Percentiles rank a stretch among this genome's conserved stretches.
Conservation (phyloP, 352 stramenopile species). For the Phytophthora ramorum region DNA sequence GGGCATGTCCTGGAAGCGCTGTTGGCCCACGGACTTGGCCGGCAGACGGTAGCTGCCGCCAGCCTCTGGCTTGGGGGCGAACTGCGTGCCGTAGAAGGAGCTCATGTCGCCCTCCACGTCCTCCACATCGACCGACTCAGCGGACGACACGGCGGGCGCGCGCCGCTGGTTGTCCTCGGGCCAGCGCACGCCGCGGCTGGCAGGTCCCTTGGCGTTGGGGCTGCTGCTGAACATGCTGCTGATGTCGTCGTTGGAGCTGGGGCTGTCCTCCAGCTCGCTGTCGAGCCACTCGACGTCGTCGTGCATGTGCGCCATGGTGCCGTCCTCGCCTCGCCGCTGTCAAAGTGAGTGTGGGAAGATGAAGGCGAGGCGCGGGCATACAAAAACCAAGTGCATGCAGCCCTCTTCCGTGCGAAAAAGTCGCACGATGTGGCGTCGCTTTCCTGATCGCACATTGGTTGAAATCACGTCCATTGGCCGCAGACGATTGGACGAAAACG, state of each 20-base stretch:
- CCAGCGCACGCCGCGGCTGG: conserved; percentile 17
- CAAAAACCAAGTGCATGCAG: conserved; percentile 22
- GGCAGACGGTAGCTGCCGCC: conserved; percentile 29
- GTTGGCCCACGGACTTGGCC: conserved; percentile 27
- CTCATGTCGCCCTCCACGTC: conserved; percentile 44
- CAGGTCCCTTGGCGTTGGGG: conserved; percentile 52
- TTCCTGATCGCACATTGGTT: conserved; percentile 14
- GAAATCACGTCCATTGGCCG: neutral
- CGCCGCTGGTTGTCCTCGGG: conserved; percentile 31
- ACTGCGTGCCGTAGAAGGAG: conserved; percentile 49
- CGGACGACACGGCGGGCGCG: conserved; percentile 45
- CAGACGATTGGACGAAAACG: conserved; percentile 35
- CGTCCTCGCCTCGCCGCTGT: neutral
- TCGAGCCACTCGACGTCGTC: conserved; percentile 67
- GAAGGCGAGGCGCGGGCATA: conserved; percentile 15
- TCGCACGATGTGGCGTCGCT: conserved; percentile 9
- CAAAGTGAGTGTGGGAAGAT: conserved; percentile 10
- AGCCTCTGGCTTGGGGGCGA: conserved; percentile 30
- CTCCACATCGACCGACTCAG: conserved; percentile 50
- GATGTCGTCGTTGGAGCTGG: conserved; percentile 67
- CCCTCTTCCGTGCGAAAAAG: conserved; percentile 25
- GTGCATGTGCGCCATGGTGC: conserved; percentile 31
- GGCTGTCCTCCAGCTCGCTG: conserved; percentile 80
- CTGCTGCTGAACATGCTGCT: conserved; percentile 79
- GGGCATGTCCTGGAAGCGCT: conserved; percentile 64